phyloP scores from a whole-genome alignment of 257 asterid genomes.

The Solanum corneliomulleri region DNA sequence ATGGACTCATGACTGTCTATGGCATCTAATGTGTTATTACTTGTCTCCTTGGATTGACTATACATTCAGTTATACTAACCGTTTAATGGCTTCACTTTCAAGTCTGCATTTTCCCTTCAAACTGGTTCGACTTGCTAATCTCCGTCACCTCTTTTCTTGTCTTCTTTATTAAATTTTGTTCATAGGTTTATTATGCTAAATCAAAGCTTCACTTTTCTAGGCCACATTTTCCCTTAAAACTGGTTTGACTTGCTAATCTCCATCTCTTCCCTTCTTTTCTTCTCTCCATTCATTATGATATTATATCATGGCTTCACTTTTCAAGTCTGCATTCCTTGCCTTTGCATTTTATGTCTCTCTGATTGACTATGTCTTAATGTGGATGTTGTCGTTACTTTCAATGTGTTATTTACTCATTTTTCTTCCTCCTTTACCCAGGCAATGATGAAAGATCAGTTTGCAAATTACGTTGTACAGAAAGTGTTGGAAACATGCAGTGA shows the following conservation, averaged over 20 bases:
- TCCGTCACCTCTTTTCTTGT: neutral
- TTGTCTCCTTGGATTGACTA: neutral
- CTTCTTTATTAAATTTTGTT: neutral
- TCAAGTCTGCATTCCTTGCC: neutral
- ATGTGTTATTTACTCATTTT: neutral
- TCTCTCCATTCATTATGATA: neutral
- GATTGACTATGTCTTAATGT: neutral
- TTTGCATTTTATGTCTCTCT: neutral
- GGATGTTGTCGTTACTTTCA: neutral
- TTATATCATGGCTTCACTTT: neutral
- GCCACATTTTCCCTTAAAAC: neutral
- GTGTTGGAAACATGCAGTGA: constrained; percentile 38
- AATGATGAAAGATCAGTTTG: constrained; percentile 44
- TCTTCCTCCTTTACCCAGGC: constrained; percentile 2
- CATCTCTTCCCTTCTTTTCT: too few species aligned
- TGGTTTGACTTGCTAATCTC: too few species aligned
- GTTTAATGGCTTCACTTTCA: neutral
- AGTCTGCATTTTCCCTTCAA: neutral
- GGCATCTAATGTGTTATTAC: neutral
- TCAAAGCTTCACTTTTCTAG: neutral
- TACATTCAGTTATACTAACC: constrained; percentile 3
- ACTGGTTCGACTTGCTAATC: neutral
- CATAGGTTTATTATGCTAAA: neutral
- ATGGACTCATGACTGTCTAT: constrained; percentile 11
- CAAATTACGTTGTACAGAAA: constrained; percentile 42